These are phyloP conservation scores for Phytophthora sansomeana DNA, from an alignment of 352 stramenopile genomes.

Conservation along the genomic window DNA sequence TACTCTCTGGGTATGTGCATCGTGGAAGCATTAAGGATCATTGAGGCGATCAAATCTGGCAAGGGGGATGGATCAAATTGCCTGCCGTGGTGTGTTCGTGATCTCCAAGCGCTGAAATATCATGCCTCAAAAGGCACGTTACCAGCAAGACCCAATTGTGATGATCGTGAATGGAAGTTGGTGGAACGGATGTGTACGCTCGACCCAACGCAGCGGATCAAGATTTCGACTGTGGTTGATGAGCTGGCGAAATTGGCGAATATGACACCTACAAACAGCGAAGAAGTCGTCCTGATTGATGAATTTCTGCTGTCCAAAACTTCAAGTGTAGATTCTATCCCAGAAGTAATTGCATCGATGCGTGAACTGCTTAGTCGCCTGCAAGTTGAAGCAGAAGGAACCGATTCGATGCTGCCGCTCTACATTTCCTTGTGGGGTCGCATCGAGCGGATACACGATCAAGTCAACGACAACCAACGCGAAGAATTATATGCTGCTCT, in stretches of 20 bases:
- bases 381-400: no score
- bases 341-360: no score
- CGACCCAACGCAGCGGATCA: not conserved
- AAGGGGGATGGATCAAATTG: not conserved
- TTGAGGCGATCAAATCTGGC: not conserved
- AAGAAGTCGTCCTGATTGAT: no score
- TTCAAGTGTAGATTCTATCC: no score
- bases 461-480: no score
- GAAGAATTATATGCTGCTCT: no score
- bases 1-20: not conserved
- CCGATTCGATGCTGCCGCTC: no score
- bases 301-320: no score
- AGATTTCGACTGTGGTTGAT: constrained; percentile 3
- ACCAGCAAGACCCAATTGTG: not conserved
- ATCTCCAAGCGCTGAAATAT: not conserved
- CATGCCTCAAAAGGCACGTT: not conserved
- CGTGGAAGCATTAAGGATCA: constrained; percentile 1
- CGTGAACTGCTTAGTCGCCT: no score
- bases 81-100: not conserved
- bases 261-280: no score
- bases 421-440: no score
- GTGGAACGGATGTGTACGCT: constrained; percentile 3
- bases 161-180: not conserved
- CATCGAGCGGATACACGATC: no score
- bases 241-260: constrained; percentile 4